phyloP scores from a whole-genome alignment of 352 stramenopile species.

The Globisporangium lucens region DNA sequence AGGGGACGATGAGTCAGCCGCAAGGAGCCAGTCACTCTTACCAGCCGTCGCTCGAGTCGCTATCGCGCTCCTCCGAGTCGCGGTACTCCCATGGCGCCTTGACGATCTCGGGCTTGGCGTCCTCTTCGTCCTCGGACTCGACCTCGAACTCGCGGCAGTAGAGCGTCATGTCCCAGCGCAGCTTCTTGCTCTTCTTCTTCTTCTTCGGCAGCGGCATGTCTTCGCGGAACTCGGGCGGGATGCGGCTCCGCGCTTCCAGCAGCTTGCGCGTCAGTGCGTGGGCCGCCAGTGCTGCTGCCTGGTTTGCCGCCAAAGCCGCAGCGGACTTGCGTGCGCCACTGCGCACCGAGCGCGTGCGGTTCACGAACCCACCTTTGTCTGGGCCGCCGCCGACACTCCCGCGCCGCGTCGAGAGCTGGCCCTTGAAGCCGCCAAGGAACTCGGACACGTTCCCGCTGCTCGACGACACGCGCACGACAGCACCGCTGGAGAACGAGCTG shows the following conservation, averaged over 20 bases:
- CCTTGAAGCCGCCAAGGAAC: slow-evolving; percentile 69
- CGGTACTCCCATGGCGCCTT: slow-evolving; percentile 22
- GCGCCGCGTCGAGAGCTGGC: slow-evolving; percentile 36
- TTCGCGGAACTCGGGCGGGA: slow-evolving; percentile 58
- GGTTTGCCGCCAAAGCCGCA: slow-evolving; percentile 23
- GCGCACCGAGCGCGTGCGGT: slow-evolving; percentile 39
- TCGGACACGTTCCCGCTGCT: slow-evolving; percentile 47
- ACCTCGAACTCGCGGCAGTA: slow-evolving; percentile 58
- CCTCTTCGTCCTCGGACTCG: slow-evolving; percentile 48
- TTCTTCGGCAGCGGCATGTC: slow-evolving; percentile 30
- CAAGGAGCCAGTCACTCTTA: background rate
- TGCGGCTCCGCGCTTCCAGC: slow-evolving; percentile 43
- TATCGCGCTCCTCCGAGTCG: slow-evolving; percentile 17
- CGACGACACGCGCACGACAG: slow-evolving; percentile 36
- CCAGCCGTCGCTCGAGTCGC: slow-evolving; percentile 43
- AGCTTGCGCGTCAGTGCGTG: slow-evolving; percentile 44
- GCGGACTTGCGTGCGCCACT: slow-evolving; percentile 37
- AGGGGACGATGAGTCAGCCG: background rate
- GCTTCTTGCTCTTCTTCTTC: slow-evolving; percentile 37
- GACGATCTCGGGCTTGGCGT: slow-evolving; percentile 20
- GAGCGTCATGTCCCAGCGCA: slow-evolving; percentile 45
- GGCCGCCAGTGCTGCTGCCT: slow-evolving; percentile 16
- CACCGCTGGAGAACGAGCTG: slow-evolving; percentile 11
- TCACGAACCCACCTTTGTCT: slow-evolving; percentile 32
- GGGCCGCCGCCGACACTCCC: slow-evolving; percentile 15